Base-by-base conservation (phyloP, 1,139 yeast genomes). In the Zhuliangozyma blackwelliae region DNA sequence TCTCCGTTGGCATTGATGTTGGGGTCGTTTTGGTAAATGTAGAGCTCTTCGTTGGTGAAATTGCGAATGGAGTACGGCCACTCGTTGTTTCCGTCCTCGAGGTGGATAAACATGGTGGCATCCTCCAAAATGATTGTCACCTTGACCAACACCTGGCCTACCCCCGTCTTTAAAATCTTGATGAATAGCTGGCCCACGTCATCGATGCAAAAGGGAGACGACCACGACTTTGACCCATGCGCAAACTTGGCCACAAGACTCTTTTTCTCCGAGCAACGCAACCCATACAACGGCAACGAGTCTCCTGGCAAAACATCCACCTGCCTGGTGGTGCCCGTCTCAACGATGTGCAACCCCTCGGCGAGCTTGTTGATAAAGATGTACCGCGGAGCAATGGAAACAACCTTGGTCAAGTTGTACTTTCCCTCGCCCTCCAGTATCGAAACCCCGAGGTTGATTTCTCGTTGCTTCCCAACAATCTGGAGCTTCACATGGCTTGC, bases 41-140 rank as follows among this genome's bases (percentile, higher is more conserved):
- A 75, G 52, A 92, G 88, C 49, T 89, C 96, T 27, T 77, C 65
- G 45, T 86, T 85, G 53, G 95, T 87, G 57, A 87, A 90, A 54
- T 94, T 94, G 41, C 96, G 69, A 34, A 94, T 80, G 0, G 96
- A 86, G 56, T 68, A 92, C 6, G 98, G 99, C 99, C 99, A 94
- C 44, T 76, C 70, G 43, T 79, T 76, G 31, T 77, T 76, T 2
- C 96, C 94, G 53, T 79, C 79, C 36, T 76, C 77, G 31, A 92
- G 59, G 46, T 82, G 83, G 37, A 92, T 72, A 52, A 87, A 90
- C 25, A 94, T 65, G 0, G 96, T 80, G 0, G 96, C 90, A 35
- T 79, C 76, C 47, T 90, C 97, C 13, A 89, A 66, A 29, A 84
- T 58, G 26, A 88, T 76, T 38, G 85, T 90, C 23, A 88, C 75